Evolutionary conservation across 2,329 filamentous ascomycete genomes (phyloP), one percentile per base, ranked within the genome.

Genomic region (Pestalotiopsis sp.): DNA sequence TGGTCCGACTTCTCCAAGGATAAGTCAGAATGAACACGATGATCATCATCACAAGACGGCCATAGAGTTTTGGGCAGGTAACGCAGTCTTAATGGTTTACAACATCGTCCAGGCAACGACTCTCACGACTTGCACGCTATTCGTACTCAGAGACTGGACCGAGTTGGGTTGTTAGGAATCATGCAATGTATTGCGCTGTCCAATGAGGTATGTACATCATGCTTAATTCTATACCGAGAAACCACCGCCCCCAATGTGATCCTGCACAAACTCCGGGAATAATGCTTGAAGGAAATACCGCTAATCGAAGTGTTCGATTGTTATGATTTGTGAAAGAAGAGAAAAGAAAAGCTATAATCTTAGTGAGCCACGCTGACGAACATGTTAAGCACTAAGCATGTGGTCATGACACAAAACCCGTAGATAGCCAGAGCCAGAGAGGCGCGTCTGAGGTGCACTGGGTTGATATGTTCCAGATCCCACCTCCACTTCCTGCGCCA

Each of bases 331-430:
- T 59, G 27, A 27, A 58, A 36, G 6, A 36, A 9, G 1, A 36
- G 56, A 27, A 27, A 27, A 14, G 23, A 59, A 23, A 27, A 20
- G 13, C 63, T 27, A 20, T 2, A n/a, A 9, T n/a, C 25, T 57
- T 63, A 93, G 81, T 92, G 89, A 68, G 86, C 85, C 67, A 86
- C 87, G 65, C 89, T 85, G 74, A 96, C 94, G 75, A 97, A 92
- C 14, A 92, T 90, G 78, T 98, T 98, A 77, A 94, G 94, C 58
- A 89, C 83, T 74, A 99, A 82, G 78, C 95, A 98, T 62, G 95
- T 91, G 36, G 93, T 83, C 96, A 99, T 98, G 66, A 99, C 94
- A 63, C 92, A 82, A 9, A 93, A 73, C 23, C 96, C 96, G 77
- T 99, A 99, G 9, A 94, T 84, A 7, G 93, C 91, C 69, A 99